Evolutionary conservation across 495 filamentous ascomycete genomes (phyloP).

Genomic region (Penicillium goetzii): DNA sequence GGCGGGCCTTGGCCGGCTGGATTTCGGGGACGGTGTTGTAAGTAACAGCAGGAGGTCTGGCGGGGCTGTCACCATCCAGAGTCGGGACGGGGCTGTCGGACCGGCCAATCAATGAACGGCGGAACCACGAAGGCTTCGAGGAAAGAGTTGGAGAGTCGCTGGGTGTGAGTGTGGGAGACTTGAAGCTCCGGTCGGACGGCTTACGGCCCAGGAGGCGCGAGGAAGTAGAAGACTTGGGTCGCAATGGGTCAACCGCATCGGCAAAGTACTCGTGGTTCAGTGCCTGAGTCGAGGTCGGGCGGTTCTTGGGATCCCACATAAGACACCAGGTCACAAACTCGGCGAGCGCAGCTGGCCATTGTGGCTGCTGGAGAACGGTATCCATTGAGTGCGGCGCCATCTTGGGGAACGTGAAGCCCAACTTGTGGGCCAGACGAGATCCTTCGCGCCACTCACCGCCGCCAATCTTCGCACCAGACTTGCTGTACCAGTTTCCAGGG

Average conservation of each 20-base stretch:
- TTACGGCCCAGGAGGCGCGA: constrained; percentile 82
- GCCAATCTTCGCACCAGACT: constrained; percentile 81
- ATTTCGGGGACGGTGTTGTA: constrained; percentile 56
- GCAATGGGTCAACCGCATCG: constrained; percentile 91
- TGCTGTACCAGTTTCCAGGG: constrained; percentile 97
- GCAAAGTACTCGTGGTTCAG: constrained; percentile 92
- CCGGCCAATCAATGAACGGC: constrained; percentile 83
- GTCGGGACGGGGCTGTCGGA: constrained; percentile 59
- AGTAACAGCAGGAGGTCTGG: constrained; percentile 53
- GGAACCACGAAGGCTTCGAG: constrained; percentile 93
- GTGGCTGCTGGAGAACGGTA: constrained; percentile 82
- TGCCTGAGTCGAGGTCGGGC: constrained; percentile 94
- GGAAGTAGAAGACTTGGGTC: constrained; percentile 85
- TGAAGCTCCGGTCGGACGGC: constrained; percentile 74
- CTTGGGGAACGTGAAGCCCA: constrained; percentile 98
- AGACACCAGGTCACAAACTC: constrained; percentile 98
- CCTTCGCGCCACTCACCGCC: constrained; percentile 99
- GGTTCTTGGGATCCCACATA: constrained; percentile 97
- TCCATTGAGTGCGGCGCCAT: constrained; percentile 99
- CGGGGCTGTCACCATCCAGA: constrained; percentile 39
- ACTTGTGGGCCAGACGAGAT: constrained; percentile 85
- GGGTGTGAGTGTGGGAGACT: constrained; percentile 63
- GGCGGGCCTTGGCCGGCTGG: constrained; percentile 58
- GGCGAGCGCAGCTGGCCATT: constrained; percentile 87
- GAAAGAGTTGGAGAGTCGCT: constrained; percentile 69